Evolutionary conservation across 495 filamentous ascomycete genomes (phyloP).

Genomic region (Talaromyces ruber): DNA sequence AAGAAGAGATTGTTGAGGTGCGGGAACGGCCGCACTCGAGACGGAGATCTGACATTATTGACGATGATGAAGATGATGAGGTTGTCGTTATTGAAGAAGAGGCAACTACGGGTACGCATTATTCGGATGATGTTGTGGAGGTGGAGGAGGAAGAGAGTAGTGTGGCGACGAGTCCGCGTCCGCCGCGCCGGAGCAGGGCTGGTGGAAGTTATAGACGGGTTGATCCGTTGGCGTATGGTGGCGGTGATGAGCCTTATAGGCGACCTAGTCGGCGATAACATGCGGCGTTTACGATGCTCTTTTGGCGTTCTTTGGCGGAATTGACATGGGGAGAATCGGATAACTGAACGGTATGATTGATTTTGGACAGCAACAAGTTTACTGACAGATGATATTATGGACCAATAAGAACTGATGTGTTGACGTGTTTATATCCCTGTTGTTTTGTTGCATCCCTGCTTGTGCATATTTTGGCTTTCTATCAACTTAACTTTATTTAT

Average conservation of each 20-base stretch:
- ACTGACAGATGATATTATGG: background rate
- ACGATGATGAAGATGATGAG: conserved; percentile 16
- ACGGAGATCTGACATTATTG: conserved; percentile 10
- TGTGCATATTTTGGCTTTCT: background rate
- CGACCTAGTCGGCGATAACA: background rate
- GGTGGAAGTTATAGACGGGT: conserved; percentile 19
- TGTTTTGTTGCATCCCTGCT: background rate
- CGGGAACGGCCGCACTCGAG: conserved; percentile 13
- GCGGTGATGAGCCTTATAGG: conserved; percentile 16
- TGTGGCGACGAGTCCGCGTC: conserved; percentile 6
- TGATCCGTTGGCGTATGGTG: conserved; percentile 24
- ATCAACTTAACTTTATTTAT: conserved; percentile 8
- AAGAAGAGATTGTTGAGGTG: conserved; percentile 17
- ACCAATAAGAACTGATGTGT: background rate
- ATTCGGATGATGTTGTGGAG: conserved; percentile 8
- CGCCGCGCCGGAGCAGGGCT: conserved; percentile 6
- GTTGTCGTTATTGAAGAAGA: conserved; percentile 36
- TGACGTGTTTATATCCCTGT: background rate
- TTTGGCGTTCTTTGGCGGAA: background rate
- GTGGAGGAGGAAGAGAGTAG: conserved; percentile 6
- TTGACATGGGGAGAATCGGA: background rate
- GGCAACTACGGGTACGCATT: conserved; percentile 16
- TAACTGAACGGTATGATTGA: background rate
- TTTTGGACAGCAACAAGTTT: background rate
- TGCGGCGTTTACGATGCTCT: background rate